phyloP scores from a whole-genome alignment of 306 rosid genomes.

The Nissolia schottii region DNA sequence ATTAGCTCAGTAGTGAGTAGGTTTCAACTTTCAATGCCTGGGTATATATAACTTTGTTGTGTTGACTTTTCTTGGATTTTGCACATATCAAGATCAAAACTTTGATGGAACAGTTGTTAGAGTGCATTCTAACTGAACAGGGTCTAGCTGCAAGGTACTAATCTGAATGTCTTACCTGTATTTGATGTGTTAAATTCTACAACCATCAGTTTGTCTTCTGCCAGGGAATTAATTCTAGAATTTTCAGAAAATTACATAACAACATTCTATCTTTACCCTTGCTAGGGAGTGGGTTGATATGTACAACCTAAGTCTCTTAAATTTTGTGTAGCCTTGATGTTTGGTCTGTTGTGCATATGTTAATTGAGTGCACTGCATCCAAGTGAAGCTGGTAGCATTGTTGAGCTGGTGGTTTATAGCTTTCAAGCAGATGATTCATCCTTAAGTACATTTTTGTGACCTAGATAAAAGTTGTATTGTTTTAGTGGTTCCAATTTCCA shows the following conservation, averaged over 20 bases:
- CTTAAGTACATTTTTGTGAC: background rate
- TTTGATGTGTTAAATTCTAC: conserved; percentile 13
- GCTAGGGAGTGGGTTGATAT: conserved; percentile 4
- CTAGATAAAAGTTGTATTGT: background rate
- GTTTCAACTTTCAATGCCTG: background rate
- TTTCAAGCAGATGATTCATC: background rate
- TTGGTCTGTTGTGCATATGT: background rate
- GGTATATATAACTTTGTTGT: background rate
- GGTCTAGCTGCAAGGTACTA: background rate
- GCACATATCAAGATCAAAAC: background rate
- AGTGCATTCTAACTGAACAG: background rate
- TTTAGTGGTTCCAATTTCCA: conserved; percentile 8
- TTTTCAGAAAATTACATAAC: background rate
- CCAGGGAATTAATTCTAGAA: background rate
- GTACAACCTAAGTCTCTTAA: background rate
- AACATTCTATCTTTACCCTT: background rate
- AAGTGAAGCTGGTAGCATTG: background rate
- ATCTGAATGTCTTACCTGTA: background rate
- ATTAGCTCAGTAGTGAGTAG: conserved; percentile 1
- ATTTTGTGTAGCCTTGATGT: conserved; percentile 4
- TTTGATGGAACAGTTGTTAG: background rate
- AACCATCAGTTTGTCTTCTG: background rate
- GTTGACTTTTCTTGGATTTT: background rate
- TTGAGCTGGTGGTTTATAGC: background rate
- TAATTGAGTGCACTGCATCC: conserved; percentile 16